phyloP scores from a whole-genome alignment of 345 rosid species.

The Murraya paniculata region DNA sequence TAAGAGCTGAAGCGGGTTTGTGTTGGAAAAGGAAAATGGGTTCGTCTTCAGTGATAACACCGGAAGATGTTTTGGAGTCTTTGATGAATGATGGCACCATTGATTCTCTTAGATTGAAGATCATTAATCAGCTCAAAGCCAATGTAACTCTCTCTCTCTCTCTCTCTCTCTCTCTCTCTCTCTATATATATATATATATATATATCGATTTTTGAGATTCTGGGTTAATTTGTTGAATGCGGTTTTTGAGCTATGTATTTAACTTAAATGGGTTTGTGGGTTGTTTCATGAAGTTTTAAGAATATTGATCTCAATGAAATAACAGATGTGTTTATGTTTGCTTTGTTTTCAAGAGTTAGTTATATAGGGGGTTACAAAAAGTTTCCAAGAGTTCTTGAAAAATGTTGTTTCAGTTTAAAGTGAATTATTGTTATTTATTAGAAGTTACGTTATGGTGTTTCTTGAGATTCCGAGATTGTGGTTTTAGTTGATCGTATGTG shows the following conservation, averaged over 20 bases:
- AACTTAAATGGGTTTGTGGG: background rate
- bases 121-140: constrained; percentile 90
- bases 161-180: constrained; percentile 4
- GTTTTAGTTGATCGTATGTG: background rate
- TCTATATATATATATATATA: too few relatives aligned
- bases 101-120: constrained; percentile 75
- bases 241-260: background rate
- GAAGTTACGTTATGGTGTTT: background rate
- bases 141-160: constrained; percentile 43
- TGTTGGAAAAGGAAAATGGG: constrained; percentile 29
- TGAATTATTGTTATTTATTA: background rate
- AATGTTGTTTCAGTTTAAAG: background rate
- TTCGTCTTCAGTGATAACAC: constrained; percentile 68
- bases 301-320: background rate
- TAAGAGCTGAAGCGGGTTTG: background rate
- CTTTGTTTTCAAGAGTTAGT: background rate
- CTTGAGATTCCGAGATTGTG: background rate
- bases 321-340: background rate
- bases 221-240: background rate
- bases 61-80: constrained; percentile 82
- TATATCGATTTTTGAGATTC: background rate
- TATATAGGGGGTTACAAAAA: too few relatives aligned
- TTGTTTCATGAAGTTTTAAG: background rate
- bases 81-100: constrained; percentile 90
- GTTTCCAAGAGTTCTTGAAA: background rate